phyloP scores from a whole-genome alignment of 768 basidiomycete species.

The Kwoniella heveanensis region DNA sequence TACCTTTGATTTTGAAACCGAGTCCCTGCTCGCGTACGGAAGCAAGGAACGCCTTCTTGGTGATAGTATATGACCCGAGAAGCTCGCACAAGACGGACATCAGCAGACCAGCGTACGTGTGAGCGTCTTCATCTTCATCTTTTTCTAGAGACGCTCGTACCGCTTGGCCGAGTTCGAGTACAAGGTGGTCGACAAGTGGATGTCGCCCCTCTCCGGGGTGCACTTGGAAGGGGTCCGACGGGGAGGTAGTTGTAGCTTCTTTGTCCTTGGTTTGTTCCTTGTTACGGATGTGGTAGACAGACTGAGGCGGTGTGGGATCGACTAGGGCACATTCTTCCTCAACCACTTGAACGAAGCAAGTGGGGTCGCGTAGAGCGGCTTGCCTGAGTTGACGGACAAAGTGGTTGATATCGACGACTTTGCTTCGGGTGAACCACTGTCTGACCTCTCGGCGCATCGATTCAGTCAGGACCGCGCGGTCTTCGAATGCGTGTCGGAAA shows the following conservation, averaged over 20 bases:
- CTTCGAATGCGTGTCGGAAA: slow-evolving; percentile 89
- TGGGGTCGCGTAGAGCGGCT: slow-evolving; percentile 77
- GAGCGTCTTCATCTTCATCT: slow-evolving; percentile 4
- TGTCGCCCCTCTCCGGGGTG: neutral
- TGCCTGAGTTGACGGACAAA: slow-evolving; percentile 77
- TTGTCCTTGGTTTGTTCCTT: slow-evolving; percentile 55
- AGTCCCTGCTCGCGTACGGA: slow-evolving; percentile 64
- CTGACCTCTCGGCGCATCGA: slow-evolving; percentile 83
- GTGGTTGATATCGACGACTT: slow-evolving; percentile 66
- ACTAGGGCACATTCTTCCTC: slow-evolving; percentile 72
- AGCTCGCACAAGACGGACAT: slow-evolving; percentile 71
- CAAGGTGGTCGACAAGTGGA: slow-evolving; percentile 20
- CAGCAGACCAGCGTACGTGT: slow-evolving; percentile 35
- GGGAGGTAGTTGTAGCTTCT: slow-evolving; percentile 2
- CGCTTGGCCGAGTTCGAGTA: slow-evolving; percentile 20
- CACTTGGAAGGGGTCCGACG: slow-evolving; percentile 30
- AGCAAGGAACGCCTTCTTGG: slow-evolving; percentile 84
- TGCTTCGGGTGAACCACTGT: slow-evolving; percentile 69
- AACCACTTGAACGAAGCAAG: slow-evolving; percentile 72
- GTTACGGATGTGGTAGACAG: slow-evolving; percentile 65
- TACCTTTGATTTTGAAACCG: slow-evolving; percentile 63
- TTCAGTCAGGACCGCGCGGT: slow-evolving; percentile 62
- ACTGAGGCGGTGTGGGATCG: slow-evolving; percentile 63
- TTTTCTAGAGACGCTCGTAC: slow-evolving; percentile 8
- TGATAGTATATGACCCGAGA: slow-evolving; percentile 85